Percentiles rank a stretch among this genome's conserved stretches.
Evolutionary conservation across 140 eudicot species (phyloP).

Genomic region (Cichorium intybus): DNA sequence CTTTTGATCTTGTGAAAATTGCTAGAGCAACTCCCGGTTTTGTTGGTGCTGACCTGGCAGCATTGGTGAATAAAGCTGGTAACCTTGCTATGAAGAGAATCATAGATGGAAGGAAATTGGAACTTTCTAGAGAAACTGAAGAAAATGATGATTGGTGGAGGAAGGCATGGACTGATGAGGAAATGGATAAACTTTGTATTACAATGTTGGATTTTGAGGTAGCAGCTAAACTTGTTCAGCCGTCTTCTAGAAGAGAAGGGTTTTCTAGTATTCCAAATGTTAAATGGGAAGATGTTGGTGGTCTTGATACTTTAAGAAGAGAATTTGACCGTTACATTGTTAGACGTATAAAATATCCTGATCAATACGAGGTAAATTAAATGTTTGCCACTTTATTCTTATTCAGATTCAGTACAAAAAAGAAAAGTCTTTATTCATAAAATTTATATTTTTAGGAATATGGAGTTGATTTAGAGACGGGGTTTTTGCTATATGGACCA

Average conservation of each 20-base stretch:
- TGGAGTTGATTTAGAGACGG: constrained; percentile 73
- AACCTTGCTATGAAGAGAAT: constrained; percentile 84
- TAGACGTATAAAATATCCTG: constrained; percentile 66
- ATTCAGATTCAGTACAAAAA: not conserved
- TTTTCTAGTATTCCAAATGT: constrained; percentile 73
- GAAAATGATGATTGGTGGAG: constrained; percentile 73
- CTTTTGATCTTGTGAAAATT: constrained; percentile 62
- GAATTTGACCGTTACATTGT: constrained; percentile 72
- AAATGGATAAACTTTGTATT: constrained; percentile 65
- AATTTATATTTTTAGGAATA: constrained; percentile 38
- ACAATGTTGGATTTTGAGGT: constrained; percentile 91
- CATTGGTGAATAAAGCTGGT: constrained; percentile 71
- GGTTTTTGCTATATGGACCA: constrained; percentile 93
- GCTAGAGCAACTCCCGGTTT: constrained; percentile 87
- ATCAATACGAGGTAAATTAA: constrained; percentile 63
- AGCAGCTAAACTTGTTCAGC: constrained; percentile 77
- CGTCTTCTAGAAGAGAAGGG: constrained; percentile 93
- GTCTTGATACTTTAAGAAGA: constrained; percentile 59
- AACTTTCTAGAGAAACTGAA: constrained; percentile 41
- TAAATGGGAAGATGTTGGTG: constrained; percentile 96
- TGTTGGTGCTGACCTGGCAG: constrained; percentile 85
- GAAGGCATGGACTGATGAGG: constrained; percentile 71
- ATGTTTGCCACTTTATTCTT: not conserved
- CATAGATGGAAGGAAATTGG: constrained; percentile 52
- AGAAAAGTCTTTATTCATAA: not conserved